These are phyloP conservation scores for Eudorina sp. DNA, from an alignment of 139 green algal species.

Conservation along the genomic window DNA sequence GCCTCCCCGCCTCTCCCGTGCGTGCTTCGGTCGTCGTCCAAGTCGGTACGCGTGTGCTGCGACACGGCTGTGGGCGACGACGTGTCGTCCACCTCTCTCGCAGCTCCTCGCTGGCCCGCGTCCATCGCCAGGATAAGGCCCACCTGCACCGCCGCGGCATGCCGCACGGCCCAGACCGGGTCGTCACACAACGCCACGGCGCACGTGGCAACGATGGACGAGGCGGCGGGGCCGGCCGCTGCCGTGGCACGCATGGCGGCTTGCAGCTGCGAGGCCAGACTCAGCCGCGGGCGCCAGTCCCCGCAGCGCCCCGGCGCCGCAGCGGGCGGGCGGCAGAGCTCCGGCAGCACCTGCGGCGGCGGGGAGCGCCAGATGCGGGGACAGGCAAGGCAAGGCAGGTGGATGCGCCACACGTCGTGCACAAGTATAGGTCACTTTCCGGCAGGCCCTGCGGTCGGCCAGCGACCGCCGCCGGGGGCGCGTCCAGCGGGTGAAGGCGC, in stretches of 20 bases:
- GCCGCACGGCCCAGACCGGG: conserved; percentile 40
- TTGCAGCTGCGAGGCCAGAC: background rate
- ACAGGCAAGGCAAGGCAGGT: too few species aligned
- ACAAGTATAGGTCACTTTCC: too few species aligned
- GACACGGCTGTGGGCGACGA: too few species aligned
- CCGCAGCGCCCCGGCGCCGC: background rate
- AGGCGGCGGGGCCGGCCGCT: background rate
- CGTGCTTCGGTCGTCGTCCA: background rate
- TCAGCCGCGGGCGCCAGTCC: conserved; percentile 23
- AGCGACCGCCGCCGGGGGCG: too few species aligned
- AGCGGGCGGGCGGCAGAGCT: background rate
- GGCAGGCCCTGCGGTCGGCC: too few species aligned
- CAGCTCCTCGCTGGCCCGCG: background rate
- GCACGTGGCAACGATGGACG: background rate
- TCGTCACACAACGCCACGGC: conserved; percentile 7
- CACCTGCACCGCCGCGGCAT: conserved; percentile 3
- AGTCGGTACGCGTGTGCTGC: too few species aligned
- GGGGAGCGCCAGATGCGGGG: too few species aligned
- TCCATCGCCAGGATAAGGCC: background rate
- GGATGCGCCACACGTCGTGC: too few species aligned
- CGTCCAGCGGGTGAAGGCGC: too few species aligned
- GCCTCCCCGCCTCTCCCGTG: background rate
- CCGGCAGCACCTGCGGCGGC: background rate
- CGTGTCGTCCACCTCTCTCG: too few species aligned
- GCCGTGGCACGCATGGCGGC: background rate